These are phyloP conservation scores for Myxozyma neotropica DNA, from an alignment of 805 yeast genomes.

Conservation along the genomic window DNA sequence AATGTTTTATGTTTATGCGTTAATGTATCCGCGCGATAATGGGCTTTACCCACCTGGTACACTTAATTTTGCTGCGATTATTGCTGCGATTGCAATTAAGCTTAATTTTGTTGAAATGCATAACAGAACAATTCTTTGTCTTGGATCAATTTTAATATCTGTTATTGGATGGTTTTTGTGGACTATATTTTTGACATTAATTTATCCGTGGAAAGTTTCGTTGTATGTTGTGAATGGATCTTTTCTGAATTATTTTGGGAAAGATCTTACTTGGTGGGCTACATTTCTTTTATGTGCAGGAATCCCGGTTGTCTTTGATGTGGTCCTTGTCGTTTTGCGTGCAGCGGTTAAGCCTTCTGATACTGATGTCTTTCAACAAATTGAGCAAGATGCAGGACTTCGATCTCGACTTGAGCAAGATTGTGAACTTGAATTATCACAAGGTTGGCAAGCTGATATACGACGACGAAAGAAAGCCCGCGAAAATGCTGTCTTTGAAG, in stretches of 20 bases:
- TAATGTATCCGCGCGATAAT: constrained; percentile 64
- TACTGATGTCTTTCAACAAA: constrained; percentile 73
- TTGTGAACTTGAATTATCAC: constrained; percentile 71
- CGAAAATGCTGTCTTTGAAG: constrained; percentile 26
- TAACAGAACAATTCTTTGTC: constrained; percentile 65
- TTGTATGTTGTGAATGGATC: constrained; percentile 69
- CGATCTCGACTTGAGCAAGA: constrained; percentile 71
- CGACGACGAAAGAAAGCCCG: constrained; percentile 12
- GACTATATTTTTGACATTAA: constrained; percentile 72
- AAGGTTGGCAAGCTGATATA: constrained; percentile 67
- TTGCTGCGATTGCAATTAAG: constrained; percentile 73
- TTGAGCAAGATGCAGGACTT: constrained; percentile 70
- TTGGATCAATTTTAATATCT: constrained; percentile 67
- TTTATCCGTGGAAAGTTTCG: constrained; percentile 58
- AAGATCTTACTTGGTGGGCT: constrained; percentile 87
- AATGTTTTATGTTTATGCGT: constrained; percentile 71
- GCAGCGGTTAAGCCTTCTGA: constrained; percentile 66
- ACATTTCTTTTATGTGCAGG: constrained; percentile 58
- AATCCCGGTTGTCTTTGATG: constrained; percentile 68
- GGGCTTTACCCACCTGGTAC: constrained; percentile 83
- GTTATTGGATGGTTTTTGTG: constrained; percentile 84
- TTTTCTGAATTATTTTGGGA: constrained; percentile 70
- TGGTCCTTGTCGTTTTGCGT: constrained; percentile 60
- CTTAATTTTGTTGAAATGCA: constrained; percentile 79
- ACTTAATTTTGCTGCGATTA: constrained; percentile 69